Evolutionary conservation across 2,329 filamentous ascomycete genomes (phyloP).

Genomic region (Macrophomina phaseolina): DNA sequence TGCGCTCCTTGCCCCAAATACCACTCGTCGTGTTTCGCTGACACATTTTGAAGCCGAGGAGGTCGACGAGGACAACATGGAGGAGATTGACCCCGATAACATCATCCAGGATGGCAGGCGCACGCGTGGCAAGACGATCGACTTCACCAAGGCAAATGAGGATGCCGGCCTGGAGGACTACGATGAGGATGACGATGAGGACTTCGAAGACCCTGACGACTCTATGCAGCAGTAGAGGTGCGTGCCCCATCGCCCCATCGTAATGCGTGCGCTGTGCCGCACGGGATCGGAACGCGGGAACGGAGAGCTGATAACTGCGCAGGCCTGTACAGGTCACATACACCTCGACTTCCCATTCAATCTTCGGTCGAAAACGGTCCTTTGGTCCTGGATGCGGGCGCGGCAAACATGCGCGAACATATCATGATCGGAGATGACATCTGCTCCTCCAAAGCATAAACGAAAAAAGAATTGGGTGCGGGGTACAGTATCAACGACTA

Average conservation of each 20-base stretch:
- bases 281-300: not conserved
- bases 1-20: not conserved
- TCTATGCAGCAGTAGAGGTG: constrained; percentile 69
- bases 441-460: not conserved
- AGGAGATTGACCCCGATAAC: constrained; percentile 89
- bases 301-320: constrained; percentile 11
- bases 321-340: constrained; percentile 3
- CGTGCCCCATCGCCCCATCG: not conserved
- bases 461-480: constrained; percentile 18
- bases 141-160: constrained; percentile 88
- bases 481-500: constrained; percentile 13
- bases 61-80: constrained; percentile 80
- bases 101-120: constrained; percentile 80
- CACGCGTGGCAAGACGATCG: constrained; percentile 89
- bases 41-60: constrained; percentile 59
- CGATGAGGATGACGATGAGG: constrained; percentile 77
- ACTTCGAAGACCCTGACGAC: constrained; percentile 68
- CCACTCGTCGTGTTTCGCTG: not conserved
- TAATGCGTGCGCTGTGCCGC: not conserved
- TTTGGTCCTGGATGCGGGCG: not conserved
- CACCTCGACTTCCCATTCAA: not conserved
- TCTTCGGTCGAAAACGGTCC: constrained; percentile 5
- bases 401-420: not conserved
- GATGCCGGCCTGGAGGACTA: constrained; percentile 80
- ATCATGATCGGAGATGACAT: constrained; percentile 5